Evolutionary conservation across 495 filamentous ascomycete species (phyloP).

Genomic region (Xylona heveae): DNA sequence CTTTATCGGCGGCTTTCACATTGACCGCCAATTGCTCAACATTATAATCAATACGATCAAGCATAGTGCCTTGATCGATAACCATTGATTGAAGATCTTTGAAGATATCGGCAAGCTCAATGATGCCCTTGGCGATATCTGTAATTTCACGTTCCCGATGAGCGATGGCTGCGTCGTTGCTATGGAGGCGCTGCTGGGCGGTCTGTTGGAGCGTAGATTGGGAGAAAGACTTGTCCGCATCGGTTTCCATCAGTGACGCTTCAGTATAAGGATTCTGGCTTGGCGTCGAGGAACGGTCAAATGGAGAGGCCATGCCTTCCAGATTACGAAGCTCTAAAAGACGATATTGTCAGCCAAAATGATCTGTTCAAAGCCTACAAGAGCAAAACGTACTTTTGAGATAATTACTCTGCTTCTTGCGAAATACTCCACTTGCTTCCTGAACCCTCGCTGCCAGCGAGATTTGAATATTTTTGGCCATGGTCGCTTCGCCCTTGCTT

Average conservation of each 20-base stretch:
- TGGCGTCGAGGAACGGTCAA: conserved; percentile 44
- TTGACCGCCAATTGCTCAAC: conserved; percentile 79
- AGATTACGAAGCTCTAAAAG: conserved; percentile 62
- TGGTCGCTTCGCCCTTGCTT: conserved; percentile 67
- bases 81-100: conserved; percentile 91
- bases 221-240: conserved; percentile 78
- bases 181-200: conserved; percentile 40
- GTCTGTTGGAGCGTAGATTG: conserved; percentile 68
- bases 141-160: conserved; percentile 96
- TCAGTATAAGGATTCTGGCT: conserved; percentile 41
- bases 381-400: conserved; percentile 49
- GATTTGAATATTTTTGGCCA: conserved; percentile 91
- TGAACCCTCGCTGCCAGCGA: conserved; percentile 72
- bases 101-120: conserved; percentile 90
- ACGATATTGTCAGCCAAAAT: conserved; percentile 5
- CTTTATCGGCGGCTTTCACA: conserved; percentile 80
- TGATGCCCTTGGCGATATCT: conserved; percentile 92
- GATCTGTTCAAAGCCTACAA: not conserved
- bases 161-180: conserved; percentile 67
- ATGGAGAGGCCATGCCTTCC: conserved; percentile 36
- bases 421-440: conserved; percentile 77
- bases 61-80: conserved; percentile 94
- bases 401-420: conserved; percentile 94
- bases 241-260: conserved; percentile 71
- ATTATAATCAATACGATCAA: conserved; percentile 96